phyloP scores from a whole-genome alignment of 352 stramenopile genomes.

The Elongisporangium senticosum region DNA sequence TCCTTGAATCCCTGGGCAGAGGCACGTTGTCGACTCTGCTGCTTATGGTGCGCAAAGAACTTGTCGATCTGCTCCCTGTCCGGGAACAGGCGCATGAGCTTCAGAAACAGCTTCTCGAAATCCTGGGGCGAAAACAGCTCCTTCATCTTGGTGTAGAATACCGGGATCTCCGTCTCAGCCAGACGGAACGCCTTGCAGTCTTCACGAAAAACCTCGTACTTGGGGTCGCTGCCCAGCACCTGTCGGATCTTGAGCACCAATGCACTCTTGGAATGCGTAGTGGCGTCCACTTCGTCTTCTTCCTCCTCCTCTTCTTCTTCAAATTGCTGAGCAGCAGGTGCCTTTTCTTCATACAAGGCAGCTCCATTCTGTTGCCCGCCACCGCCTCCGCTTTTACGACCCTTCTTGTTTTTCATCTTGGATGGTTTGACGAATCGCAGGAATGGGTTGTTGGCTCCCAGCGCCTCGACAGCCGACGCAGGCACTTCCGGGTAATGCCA shows the following conservation, averaged over 20 bases:
- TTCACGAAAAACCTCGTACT: constrained; percentile 81
- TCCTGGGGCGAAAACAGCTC: constrained; percentile 50
- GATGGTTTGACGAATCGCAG: constrained; percentile 73
- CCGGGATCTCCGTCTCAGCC: constrained; percentile 44
- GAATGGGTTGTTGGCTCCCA: constrained; percentile 79
- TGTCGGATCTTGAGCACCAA: constrained; percentile 77
- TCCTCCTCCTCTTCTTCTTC: constrained; percentile 33
- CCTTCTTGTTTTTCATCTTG: constrained; percentile 68
- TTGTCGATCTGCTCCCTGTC: constrained; percentile 57
- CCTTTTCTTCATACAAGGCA: constrained; percentile 45
- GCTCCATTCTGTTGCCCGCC: constrained; percentile 1
- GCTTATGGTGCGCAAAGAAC: constrained; percentile 59
- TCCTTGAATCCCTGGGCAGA: constrained; percentile 39
- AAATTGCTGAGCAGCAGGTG: constrained; percentile 10
- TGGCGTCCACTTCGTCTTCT: constrained; percentile 25
- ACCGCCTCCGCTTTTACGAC: constrained; percentile 29
- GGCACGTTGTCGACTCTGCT: constrained; percentile 31
- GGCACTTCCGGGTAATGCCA: constrained; percentile 71
- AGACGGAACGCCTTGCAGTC: constrained; percentile 67
- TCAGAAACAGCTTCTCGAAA: constrained; percentile 74
- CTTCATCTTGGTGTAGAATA: constrained; percentile 72
- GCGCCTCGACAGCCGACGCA: constrained; percentile 47
- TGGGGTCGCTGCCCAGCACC: constrained; percentile 66
- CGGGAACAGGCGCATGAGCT: constrained; percentile 67
- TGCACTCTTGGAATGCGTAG: constrained; percentile 57